Conservation (phyloP, 2,329 filamentous ascomycete genomes). For the Sordariomycetes sp. region DNA sequence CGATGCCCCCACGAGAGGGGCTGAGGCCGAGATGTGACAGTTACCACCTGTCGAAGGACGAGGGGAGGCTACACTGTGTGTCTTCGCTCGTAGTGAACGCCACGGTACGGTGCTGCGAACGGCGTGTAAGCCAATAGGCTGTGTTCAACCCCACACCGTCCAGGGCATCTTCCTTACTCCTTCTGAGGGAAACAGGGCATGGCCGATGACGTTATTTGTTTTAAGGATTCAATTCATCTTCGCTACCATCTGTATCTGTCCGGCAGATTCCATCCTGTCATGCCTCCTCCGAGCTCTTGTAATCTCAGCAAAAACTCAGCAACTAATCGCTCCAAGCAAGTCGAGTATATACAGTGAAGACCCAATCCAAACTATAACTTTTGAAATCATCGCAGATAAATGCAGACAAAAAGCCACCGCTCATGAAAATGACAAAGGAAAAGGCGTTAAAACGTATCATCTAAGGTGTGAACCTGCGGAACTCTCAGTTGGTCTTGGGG, state of each 20-base stretch:
- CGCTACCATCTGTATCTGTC: background rate
- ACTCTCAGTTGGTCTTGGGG: slow-evolving; percentile 5
- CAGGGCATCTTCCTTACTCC: too few relatives aligned
- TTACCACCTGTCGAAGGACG: too few relatives aligned
- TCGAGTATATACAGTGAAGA: background rate
- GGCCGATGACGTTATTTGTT: too few relatives aligned
- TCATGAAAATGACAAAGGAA: background rate
- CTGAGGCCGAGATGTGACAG: too few relatives aligned
- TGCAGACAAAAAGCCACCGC: background rate
- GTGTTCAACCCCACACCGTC: too few relatives aligned
- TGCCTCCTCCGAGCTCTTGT: too few relatives aligned
- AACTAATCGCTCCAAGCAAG: background rate
- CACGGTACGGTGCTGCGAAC: too few relatives aligned
- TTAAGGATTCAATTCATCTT: background rate
- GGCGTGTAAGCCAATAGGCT: too few relatives aligned
- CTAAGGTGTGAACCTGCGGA: background rate
- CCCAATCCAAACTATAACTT: background rate
- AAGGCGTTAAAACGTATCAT: background rate
- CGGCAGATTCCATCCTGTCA: background rate
- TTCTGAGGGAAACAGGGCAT: too few relatives aligned
- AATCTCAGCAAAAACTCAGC: background rate
- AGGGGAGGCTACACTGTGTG: too few relatives aligned
- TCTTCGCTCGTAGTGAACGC: too few relatives aligned
- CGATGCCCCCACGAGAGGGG: too few relatives aligned
- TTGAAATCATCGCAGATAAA: background rate